Conservation (phyloP, 2,329 filamentous ascomycete genomes). For the Xylaria sp. region DNA sequence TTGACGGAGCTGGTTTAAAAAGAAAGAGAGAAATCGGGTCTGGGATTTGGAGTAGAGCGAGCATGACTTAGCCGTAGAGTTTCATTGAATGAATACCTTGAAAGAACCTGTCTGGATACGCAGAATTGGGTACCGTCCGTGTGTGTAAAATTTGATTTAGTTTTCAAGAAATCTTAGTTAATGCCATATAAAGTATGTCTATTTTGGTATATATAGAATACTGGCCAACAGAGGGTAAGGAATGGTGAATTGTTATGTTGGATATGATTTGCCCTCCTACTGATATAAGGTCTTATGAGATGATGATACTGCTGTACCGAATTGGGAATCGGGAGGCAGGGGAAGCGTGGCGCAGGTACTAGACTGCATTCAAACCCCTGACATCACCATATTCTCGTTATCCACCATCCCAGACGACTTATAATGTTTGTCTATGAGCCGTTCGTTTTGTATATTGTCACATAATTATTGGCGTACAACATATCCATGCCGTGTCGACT, state of each 20-base stretch:
- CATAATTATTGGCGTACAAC: neutral
- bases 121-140: neutral
- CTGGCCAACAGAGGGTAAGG: neutral
- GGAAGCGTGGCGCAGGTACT: neutral
- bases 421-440: neutral
- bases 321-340: constrained; percentile 1
- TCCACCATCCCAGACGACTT: neutral
- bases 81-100: constrained; percentile 18
- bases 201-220: neutral
- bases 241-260: neutral
- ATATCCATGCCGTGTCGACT: neutral
- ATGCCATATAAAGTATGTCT: neutral
- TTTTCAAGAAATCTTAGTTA: neutral
- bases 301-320: neutral
- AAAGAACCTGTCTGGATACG: constrained; percentile 7
- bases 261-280: neutral
- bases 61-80: constrained; percentile 14
- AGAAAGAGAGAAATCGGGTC: neutral
- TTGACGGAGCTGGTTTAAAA: constrained; percentile 10
- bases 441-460: neutral
- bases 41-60: constrained; percentile 2
- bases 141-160: neutral
- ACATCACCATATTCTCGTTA: constrained; percentile 37
- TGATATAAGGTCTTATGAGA: neutral
- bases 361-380: constrained; percentile 20